Conservation (phyloP, 2,329 filamentous ascomycete genomes). For the Microdochium paspali region DNA sequence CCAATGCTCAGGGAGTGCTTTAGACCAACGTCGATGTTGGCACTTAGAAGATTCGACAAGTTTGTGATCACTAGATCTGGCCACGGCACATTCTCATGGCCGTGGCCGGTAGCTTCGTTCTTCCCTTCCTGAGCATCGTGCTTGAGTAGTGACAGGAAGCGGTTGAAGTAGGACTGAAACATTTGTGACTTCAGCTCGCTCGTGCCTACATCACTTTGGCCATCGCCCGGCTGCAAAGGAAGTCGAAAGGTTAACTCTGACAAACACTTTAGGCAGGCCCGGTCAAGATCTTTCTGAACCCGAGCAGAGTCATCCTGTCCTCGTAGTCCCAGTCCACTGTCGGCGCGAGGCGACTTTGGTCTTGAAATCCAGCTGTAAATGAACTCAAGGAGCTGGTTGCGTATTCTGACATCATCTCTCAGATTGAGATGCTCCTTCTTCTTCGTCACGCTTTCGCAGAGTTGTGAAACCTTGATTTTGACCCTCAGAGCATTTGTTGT, state of each 20-base stretch:
- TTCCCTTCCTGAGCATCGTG: constrained; percentile 38
- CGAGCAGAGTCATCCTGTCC: constrained; percentile 47
- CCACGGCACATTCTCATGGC: not conserved
- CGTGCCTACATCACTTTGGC: constrained; percentile 55
- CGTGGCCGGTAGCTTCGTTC: constrained; percentile 28
- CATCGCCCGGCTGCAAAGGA: constrained; percentile 56
- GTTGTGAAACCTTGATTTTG: constrained; percentile 60
- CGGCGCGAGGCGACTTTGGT: constrained; percentile 40
- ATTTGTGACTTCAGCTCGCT: constrained; percentile 62
- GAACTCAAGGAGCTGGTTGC: constrained; percentile 59
- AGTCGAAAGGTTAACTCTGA: constrained; percentile 57
- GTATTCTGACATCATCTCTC: constrained; percentile 57
- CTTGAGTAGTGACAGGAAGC: constrained; percentile 57
- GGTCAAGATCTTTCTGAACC: constrained; percentile 56
- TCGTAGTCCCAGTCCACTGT: constrained; percentile 26
- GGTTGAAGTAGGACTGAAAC: constrained; percentile 64
- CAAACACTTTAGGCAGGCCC: constrained; percentile 55
- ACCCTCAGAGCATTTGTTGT: constrained; percentile 47
- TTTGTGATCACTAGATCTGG: constrained; percentile 55
- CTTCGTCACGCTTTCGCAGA: constrained; percentile 55
- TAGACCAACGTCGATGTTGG: constrained; percentile 62
- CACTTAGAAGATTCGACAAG: constrained; percentile 58
- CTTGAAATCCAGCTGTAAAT: constrained; percentile 61
- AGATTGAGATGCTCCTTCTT: constrained; percentile 61
- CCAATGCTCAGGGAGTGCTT: constrained; percentile 63